These are phyloP conservation scores for Thalassiosira hispida DNA, from an alignment of 352 stramenopile genomes.

Conservation along the genomic window DNA sequence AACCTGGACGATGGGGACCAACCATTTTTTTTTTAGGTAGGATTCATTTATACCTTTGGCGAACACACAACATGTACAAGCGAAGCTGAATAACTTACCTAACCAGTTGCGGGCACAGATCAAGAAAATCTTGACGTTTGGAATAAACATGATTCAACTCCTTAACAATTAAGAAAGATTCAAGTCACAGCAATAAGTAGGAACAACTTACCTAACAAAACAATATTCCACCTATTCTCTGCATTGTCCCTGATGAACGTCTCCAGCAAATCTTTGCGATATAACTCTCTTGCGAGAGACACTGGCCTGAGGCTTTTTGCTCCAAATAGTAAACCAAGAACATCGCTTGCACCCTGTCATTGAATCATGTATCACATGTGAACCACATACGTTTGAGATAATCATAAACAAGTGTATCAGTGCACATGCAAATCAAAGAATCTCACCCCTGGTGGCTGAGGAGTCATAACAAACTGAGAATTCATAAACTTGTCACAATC, in stretches of 20 bases:
- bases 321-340: constrained; percentile 52
- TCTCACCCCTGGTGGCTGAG: constrained; percentile 34
- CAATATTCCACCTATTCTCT: constrained; percentile 60
- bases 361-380: neutral
- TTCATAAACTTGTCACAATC: constrained; percentile 53
- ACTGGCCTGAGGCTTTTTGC: constrained; percentile 61
- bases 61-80: neutral
- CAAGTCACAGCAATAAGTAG: too few species aligned
- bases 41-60: neutral
- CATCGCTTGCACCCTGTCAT: constrained; percentile 26
- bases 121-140: constrained; percentile 58
- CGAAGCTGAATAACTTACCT: constrained; percentile 11
- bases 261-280: constrained; percentile 59
- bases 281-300: constrained; percentile 49
- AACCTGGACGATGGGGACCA: constrained; percentile 23
- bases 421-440: neutral
- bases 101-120: constrained; percentile 60
- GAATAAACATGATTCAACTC: too few species aligned
- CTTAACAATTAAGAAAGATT: too few species aligned
- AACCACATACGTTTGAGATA: too few species aligned
- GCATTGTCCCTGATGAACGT: constrained; percentile 59
- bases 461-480: constrained; percentile 69
- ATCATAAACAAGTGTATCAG: constrained; percentile 4
- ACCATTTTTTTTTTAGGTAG: neutral
- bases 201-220: constrained; percentile 42